Evolutionary conservation across 139 green algal species (phyloP), one percentile per base, ranked within the genome.

Genomic region (Tetraselmis striata): DNA sequence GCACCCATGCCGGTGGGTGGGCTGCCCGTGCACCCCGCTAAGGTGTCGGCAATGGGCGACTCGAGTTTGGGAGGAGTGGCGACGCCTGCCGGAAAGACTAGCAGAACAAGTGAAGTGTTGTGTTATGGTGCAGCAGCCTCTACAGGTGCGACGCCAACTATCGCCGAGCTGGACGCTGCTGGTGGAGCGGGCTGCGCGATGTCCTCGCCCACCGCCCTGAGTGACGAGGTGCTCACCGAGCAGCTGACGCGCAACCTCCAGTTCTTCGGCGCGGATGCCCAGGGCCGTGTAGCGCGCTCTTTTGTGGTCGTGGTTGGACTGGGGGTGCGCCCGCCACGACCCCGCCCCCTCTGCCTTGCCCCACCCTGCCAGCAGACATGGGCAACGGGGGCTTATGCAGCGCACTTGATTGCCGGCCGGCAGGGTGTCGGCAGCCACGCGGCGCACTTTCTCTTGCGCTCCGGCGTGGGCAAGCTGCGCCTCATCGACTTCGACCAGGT

Each of bases 401-500:
- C n/a, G n/a, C n/a, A n/a, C n/a, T n/a, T n/a, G n/a, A n/a, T n/a
- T n/a, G n/a, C n/a, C n/a, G n/a, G n/a, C n/a, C 45, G 82, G 27
- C 90, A 97, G 93, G 96, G 96, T 5, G 96, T 99, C 23, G 96
- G 96, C 30, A 97, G 92, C 84, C 96, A 99, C 85, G 93, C 93
- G 1, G 96, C 96, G 1, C 90, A 97, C 85, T 86, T 98, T 80
- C 90, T 99, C 81, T 90, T 99, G 29, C 89, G 96, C 24, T 95
- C 94, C 0, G 96, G 96, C 0, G 93, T 99, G 18, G 94, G 95
- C 11, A 85, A 85, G 29, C 84, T 99, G 77, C 90, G 96, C 0
- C 85, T 99, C 0, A 89, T 99, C 28, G 96, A 99, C 89, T 99
- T 99, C 90, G 96, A 99, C 87, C 95, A 98, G 88, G 94, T 94